Conservation (phyloP, 768 basidiomycete species). For the Tylopilus balloui region DNA sequence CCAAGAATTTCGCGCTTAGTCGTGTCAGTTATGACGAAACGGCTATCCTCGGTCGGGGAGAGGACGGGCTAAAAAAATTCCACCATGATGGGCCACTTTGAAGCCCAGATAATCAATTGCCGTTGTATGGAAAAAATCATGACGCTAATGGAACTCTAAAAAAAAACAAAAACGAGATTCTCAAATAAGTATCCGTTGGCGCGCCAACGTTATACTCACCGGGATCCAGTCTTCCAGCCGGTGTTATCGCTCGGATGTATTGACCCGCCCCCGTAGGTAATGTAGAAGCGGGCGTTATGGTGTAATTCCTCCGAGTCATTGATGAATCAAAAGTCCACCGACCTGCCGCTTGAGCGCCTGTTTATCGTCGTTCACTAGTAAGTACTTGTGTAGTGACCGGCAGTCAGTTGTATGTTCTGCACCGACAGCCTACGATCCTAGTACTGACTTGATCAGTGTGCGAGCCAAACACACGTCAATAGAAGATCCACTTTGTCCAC, state of each 20-base stretch:
- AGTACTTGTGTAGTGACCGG: no score
- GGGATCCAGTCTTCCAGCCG: not conserved
- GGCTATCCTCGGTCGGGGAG: not conserved
- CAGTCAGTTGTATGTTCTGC: no score
- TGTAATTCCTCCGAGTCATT: not conserved
- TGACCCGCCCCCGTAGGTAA: not conserved
- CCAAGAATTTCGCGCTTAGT: not conserved
- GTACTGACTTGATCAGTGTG: not conserved
- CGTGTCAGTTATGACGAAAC: constrained; percentile 3
- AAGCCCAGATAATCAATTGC: not conserved
- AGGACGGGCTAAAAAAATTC: not conserved
- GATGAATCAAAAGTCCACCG: not conserved
- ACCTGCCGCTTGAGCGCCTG: not conserved
- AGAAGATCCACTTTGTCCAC: constrained; percentile 12
- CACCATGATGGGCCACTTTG: constrained; percentile 3
- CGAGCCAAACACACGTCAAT: constrained; percentile 26
- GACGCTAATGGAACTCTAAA: constrained; percentile 13
- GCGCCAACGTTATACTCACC: not conserved
- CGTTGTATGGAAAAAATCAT: not conserved
- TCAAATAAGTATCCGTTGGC: not conserved
- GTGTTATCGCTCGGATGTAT: constrained; percentile 1
- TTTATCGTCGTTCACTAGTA: no score
- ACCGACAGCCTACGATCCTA: no score
- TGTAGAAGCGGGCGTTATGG: not conserved
- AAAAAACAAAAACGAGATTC: not conserved